Evolutionary conservation across 306 rosid genomes (phyloP).

Genomic region (Quercus dentata): DNA sequence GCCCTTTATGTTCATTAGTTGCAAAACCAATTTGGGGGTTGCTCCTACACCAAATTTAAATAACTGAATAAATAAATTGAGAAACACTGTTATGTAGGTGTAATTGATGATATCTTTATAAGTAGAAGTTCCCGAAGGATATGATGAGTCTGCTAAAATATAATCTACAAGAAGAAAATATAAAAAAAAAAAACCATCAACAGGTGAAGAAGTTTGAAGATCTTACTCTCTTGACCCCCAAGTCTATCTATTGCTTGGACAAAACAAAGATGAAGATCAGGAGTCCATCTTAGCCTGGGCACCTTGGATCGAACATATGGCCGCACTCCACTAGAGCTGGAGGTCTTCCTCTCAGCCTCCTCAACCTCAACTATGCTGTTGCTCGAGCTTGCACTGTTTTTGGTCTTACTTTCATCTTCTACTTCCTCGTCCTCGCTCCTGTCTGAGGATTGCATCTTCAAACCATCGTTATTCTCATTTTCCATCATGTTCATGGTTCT

Average conservation of each 20-base stretch:
- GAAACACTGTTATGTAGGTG: background rate
- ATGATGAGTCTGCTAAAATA: background rate
- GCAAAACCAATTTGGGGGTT: conserved; percentile 6
- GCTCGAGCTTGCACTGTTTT: conserved; percentile 8
- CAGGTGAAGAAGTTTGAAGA: background rate
- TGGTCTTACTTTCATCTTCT: conserved; percentile 1
- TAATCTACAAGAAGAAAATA: background rate
- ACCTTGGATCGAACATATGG: conserved; percentile 1
- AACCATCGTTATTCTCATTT: background rate
- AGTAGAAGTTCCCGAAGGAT: background rate
- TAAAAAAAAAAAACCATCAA: too few relatives aligned
- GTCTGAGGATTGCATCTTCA: background rate
- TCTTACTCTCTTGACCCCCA: conserved; percentile 7
- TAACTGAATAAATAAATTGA: background rate
- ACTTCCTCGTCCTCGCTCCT: background rate
- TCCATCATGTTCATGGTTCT: background rate
- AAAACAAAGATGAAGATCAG: conserved; percentile 8
- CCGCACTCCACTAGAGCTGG: background rate
- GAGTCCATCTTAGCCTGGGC: conserved; percentile 5
- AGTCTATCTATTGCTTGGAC: background rate
- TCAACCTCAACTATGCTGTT: background rate
- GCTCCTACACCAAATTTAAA: background rate
- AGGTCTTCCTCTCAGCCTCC: background rate
- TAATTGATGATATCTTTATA: background rate
- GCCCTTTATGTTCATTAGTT: background rate